Evolutionary conservation across 768 basidiomycete genomes (phyloP).

Genomic region (Hericium coralloides): DNA sequence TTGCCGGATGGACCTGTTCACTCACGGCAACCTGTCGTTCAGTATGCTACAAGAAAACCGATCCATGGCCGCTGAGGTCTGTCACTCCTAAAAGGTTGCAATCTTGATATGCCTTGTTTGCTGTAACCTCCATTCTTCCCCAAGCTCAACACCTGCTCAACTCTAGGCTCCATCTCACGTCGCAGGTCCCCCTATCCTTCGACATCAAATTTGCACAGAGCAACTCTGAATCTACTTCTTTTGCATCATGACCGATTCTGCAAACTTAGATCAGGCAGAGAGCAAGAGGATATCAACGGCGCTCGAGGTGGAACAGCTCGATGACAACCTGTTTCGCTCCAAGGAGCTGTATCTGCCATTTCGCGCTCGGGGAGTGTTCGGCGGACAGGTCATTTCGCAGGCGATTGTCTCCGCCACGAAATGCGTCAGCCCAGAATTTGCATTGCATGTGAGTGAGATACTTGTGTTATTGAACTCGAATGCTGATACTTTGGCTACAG

Average conservation of each 20-base stretch:
- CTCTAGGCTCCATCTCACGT: too few relatives aligned
- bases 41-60: too few relatives aligned
- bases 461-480: too few relatives aligned
- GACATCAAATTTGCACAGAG: too few relatives aligned
- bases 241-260: slow-evolving; percentile 4
- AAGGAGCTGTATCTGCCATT: slow-evolving; percentile 60
- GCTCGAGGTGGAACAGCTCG: slow-evolving; percentile 72
- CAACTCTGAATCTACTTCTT: not conserved
- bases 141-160: too few relatives aligned
- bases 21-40: too few relatives aligned
- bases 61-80: too few relatives aligned
- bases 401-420: slow-evolving; percentile 76
- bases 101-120: too few relatives aligned
- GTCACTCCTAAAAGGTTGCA: too few relatives aligned
- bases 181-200: too few relatives aligned
- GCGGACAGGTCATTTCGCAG: slow-evolving; percentile 86
- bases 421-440: slow-evolving; percentile 55
- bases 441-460: slow-evolving; percentile 54
- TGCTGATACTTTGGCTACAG: slow-evolving; percentile 23
- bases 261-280: slow-evolving; percentile 8
- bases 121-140: too few relatives aligned
- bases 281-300: slow-evolving; percentile 51
- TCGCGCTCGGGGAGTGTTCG: slow-evolving; percentile 67
- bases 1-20: too few relatives aligned
- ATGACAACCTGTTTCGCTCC: slow-evolving; percentile 70